phyloP scores from a whole-genome alignment of 2,329 filamentous ascomycete genomes.

The Aureobasidium melanogenum region DNA sequence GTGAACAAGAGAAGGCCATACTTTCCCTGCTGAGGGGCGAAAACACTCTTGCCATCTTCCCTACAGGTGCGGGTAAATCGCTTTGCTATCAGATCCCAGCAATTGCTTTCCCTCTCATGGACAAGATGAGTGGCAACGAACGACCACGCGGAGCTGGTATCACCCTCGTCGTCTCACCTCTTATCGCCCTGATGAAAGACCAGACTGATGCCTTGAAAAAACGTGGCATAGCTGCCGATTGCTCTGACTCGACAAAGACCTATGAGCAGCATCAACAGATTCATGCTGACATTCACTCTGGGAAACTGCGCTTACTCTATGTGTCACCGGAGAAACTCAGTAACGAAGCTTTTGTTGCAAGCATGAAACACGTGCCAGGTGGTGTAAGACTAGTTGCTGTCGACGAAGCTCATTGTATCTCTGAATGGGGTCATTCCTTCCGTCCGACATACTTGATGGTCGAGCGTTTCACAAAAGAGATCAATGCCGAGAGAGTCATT shows the following conservation, averaged over 20 bases:
- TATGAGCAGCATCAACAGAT: constrained; percentile 32
- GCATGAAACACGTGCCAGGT: constrained; percentile 45
- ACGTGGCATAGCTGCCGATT: constrained; percentile 44
- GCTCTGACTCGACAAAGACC: constrained; percentile 48
- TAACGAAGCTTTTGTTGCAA: constrained; percentile 51
- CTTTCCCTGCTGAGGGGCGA: constrained; percentile 33
- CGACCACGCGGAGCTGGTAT: constrained; percentile 35
- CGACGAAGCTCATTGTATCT: constrained; percentile 53
- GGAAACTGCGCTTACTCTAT: constrained; percentile 43
- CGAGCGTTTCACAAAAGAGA: constrained; percentile 47
- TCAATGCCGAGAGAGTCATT: constrained; percentile 49
- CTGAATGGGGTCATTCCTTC: constrained; percentile 43
- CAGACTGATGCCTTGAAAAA: constrained; percentile 47
- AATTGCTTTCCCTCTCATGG: constrained; percentile 34
- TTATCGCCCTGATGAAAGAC: constrained; percentile 53
- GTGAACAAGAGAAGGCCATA: constrained; percentile 40
- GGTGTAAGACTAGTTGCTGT: constrained; percentile 50
- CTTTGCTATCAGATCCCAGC: constrained; percentile 38
- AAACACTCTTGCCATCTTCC: constrained; percentile 36
- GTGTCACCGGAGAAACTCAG: constrained; percentile 53
- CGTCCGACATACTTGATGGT: constrained; percentile 47
- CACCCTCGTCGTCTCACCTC: constrained; percentile 48
- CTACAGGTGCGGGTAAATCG: constrained; percentile 35
- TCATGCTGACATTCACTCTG: constrained; percentile 39
- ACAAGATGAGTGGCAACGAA: constrained; percentile 28